Conservation (phyloP, 2,329 filamentous ascomycete species). For the Microcera coccophila region DNA sequence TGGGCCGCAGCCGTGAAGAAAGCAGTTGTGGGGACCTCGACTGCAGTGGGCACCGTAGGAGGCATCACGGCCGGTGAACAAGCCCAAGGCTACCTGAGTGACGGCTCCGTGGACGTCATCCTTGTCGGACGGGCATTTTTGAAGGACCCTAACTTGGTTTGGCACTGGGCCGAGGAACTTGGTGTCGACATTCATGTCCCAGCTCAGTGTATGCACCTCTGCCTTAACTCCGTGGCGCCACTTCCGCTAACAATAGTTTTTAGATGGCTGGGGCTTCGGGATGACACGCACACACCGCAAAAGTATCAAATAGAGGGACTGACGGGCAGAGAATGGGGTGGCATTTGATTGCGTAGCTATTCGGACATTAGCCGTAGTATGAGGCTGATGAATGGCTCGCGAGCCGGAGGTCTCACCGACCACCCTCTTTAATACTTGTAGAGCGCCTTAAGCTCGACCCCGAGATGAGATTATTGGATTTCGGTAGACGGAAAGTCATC, state of each 20-base stretch:
- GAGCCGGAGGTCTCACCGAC: not conserved
- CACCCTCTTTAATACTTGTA: constrained; percentile 6
- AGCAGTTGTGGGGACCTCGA: constrained; percentile 55
- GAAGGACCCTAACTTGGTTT: constrained; percentile 53
- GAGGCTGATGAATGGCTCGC: not conserved
- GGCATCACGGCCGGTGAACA: constrained; percentile 40
- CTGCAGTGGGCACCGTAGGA: constrained; percentile 42
- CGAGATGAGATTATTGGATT: constrained; percentile 1
- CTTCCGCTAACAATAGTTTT: constrained; percentile 1
- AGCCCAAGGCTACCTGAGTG: constrained; percentile 44
- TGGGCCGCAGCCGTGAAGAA: constrained; percentile 65
- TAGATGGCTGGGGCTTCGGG: constrained; percentile 25
- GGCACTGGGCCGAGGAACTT: constrained; percentile 51
- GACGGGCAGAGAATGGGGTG: not conserved
- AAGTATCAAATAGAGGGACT: constrained; percentile 11
- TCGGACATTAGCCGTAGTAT: not conserved
- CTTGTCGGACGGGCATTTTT: constrained; percentile 50
- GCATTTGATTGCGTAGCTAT: not conserved
- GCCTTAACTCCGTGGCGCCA: not conserved
- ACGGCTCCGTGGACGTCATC: constrained; percentile 43
- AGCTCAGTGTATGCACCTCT: constrained; percentile 25
- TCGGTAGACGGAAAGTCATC: constrained; percentile 11
- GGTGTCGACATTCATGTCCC: constrained; percentile 43
- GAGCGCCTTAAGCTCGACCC: not conserved
- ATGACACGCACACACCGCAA: constrained; percentile 25